Conservation (phyloP, 768 basidiomycete genomes). For the Boletus tylopilopsis region DNA sequence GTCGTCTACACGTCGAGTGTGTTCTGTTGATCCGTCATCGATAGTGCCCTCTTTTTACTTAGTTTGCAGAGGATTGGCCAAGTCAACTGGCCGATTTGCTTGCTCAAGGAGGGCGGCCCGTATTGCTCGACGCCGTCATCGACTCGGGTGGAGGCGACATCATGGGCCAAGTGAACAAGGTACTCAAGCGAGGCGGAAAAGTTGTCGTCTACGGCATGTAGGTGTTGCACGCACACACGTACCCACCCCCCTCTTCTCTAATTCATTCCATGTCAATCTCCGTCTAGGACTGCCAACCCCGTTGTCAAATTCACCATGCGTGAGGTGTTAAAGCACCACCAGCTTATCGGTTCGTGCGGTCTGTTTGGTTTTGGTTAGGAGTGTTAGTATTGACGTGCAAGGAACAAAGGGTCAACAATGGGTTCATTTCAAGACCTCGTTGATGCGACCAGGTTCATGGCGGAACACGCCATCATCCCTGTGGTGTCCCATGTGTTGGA, state of each 20-base stretch:
- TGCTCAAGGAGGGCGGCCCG: slow-evolving; percentile 24
- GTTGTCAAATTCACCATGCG: slow-evolving; percentile 70
- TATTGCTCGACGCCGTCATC: slow-evolving; percentile 54
- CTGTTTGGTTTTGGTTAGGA: slow-evolving; percentile 1
- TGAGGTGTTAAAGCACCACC: slow-evolving; percentile 70
- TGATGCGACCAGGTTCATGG: slow-evolving; percentile 68
- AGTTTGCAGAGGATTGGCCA: slow-evolving; percentile 49
- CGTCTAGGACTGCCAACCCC: slow-evolving; percentile 56
- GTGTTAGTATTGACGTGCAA: slow-evolving; percentile 11
- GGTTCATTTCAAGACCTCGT: slow-evolving; percentile 72
- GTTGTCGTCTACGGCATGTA: slow-evolving; percentile 69
- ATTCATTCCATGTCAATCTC: slow-evolving; percentile 10
- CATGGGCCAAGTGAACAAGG: slow-evolving; percentile 42
- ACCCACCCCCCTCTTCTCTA: not conserved
- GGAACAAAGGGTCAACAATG: slow-evolving; percentile 70
- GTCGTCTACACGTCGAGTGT: slow-evolving; percentile 66
- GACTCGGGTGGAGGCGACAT: slow-evolving; percentile 72
- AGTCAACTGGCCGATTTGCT: slow-evolving; percentile 43
- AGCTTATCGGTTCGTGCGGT: slow-evolving; percentile 56
- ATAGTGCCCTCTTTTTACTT: no score
- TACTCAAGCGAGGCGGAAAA: slow-evolving; percentile 54
- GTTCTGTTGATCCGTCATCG: no score
- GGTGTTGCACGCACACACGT: not conserved
- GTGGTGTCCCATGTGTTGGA: slow-evolving; percentile 67
- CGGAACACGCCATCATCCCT: slow-evolving; percentile 63